These are phyloP conservation scores for Beauveria australis DNA, from an alignment of 2,329 filamentous ascomycete species.

Conservation along the genomic window DNA sequence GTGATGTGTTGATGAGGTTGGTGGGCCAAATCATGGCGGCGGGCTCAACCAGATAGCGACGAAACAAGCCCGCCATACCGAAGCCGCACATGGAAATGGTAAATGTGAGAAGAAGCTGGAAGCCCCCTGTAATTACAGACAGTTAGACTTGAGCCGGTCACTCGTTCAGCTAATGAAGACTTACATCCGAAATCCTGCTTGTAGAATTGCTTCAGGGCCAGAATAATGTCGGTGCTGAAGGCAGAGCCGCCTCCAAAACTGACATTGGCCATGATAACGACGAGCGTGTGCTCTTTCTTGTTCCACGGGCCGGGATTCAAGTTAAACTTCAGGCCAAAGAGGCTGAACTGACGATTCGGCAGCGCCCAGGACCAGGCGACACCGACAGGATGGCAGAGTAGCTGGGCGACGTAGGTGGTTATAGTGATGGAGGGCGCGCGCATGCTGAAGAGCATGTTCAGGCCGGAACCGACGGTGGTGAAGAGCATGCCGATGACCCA, in stretches of 20 bases:
- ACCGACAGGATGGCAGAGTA: conserved; percentile 35
- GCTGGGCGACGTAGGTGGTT: conserved; percentile 35
- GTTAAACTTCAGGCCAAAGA: conserved; percentile 16
- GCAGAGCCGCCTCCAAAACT: conserved; percentile 33
- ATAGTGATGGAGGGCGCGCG: conserved; percentile 38
- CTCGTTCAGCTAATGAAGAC: neutral
- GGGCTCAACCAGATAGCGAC: conserved; percentile 49
- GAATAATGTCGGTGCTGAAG: conserved; percentile 37
- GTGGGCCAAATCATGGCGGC: conserved; percentile 56
- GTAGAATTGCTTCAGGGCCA: conserved; percentile 32
- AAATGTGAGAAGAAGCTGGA: conserved; percentile 28
- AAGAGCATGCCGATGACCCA: conserved; percentile 38
- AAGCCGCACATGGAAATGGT: conserved; percentile 31
- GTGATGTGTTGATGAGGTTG: conserved; percentile 36
- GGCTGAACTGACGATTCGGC: conserved; percentile 23
- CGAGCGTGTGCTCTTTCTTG: conserved; percentile 37
- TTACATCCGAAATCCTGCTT: conserved; percentile 27
- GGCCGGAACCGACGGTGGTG: conserved; percentile 36
- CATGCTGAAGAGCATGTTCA: conserved; percentile 39
- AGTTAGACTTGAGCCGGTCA: conserved; percentile 62
- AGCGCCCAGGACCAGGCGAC: conserved; percentile 29
- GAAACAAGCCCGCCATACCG: conserved; percentile 35
- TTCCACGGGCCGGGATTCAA: conserved; percentile 37
- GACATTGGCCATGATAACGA: conserved; percentile 41
- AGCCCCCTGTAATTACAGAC: conserved; percentile 46